Evolutionary conservation across 2,329 filamentous ascomycete species (phyloP), one percentile per base, ranked within the genome.

Genomic region (Penicillium sumatraense): DNA sequence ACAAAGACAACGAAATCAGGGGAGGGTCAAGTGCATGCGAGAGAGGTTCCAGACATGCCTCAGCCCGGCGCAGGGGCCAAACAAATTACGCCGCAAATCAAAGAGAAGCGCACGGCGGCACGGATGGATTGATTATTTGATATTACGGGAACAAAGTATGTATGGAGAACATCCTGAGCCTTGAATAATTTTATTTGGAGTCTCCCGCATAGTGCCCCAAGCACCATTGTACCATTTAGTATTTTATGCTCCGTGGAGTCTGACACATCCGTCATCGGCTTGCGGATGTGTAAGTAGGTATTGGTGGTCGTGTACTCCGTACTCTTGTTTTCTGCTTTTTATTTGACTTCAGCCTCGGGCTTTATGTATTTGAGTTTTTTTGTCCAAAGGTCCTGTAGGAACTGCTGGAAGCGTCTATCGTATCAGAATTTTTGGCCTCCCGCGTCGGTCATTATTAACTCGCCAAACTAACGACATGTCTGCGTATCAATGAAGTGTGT

Each of bases 31-130:
- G 14, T 46, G 27, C 42, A 46, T 29, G 42, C 41, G 23, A 45
- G 27, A 20, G 42, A 18, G 40, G 27, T 46, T 45, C 42, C 24
- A 46, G 42, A 46, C 42, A 31, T 29, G 42, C 27, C 31, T 40
- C 41, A 46, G 31, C 31, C 41, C 29, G 49, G 29, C 41, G 49
- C 49, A 45, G 49, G 41, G 41, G 41, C 41, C 49, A n/a, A 20
- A 36, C 26, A 46, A 14, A 46, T 44, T 44, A n/a, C 41, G 41
- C 24, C 41, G 27, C 41, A 14, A 44, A 44, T 44, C 24, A 46
- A 46, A 46, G 42, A 23, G 18, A 31, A 46, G 42, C 27, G 13
- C 24, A 31, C 11, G 40, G 23, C 40, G 23, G 42, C 21, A 46
- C 42, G 18, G 33, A 27, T 14, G 42, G 42, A 10, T 18, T 6